Evolutionary conservation across 495 filamentous ascomycete genomes (phyloP), one percentile per base, ranked within the genome.

Genomic region (Aspergillus conjunctus): DNA sequence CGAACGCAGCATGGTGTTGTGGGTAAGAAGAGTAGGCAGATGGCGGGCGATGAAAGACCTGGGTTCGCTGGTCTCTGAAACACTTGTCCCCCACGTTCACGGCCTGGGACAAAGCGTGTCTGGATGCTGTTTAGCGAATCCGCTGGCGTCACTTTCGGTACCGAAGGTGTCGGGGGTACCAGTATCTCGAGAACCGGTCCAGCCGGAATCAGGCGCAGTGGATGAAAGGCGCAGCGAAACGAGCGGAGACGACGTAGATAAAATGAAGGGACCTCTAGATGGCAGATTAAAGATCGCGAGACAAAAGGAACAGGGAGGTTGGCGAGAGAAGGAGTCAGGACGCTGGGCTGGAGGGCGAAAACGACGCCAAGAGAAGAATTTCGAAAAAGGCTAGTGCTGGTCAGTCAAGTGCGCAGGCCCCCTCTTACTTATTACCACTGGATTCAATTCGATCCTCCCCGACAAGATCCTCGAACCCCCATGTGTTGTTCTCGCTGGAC

Each of bases 1-100:
- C 55, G 72, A 73, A 62, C 75, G 73, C 41, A 78, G 51, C 75
- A 78, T 78, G 12, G 50, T 64, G 64, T 55, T 7, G 32, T 26
- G 15, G 9, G 31, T 22, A 56, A 32, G 26, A 31, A 14, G 1
- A 48, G 4, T 11, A 8, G 3, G 8, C 9, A 14, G 31, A 15
- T 17, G 22, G 21, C 12, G 20, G 21, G 39, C 22, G 26, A 46
- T 11, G 12, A 1, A 26, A 15, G n/a, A 56, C 26, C 22, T n/a
- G 33, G 15, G 41, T 22, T 18, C 45, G 33, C 7, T 32, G 33
- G 50, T 17, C 7, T 11, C 7, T 7, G 21, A 20, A 43, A 43
- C 10, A 12, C 4, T 14, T 48, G n/a, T 18, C 44, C 11, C 7
- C 12, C 20, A 11, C 44, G n/a, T 22, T 48, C 44, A 48, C 37